Evolutionary conservation across 441 rosid species (phyloP).

Genomic region (Rhodomyrtus psidioides): DNA sequence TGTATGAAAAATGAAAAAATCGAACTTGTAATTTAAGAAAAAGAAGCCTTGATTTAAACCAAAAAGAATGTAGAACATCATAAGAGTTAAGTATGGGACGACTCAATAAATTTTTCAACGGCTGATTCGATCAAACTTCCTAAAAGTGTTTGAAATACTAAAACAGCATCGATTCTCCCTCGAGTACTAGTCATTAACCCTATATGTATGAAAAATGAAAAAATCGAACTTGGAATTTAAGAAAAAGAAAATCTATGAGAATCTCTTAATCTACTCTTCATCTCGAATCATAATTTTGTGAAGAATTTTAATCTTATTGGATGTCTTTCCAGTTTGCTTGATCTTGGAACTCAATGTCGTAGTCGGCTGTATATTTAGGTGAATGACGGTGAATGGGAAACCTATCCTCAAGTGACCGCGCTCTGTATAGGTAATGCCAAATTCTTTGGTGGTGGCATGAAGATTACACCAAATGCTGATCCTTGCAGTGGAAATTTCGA

Average conservation of each 20-base stretch:
- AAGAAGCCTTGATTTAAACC: too few species aligned
- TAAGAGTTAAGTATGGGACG: too few species aligned
- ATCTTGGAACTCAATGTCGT: not conserved
- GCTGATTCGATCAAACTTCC: too few species aligned
- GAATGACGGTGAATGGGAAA: slow-evolving; percentile 82
- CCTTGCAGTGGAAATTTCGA: slow-evolving; percentile 73
- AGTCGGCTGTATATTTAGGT: slow-evolving; percentile 25
- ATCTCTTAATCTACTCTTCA: not conserved
- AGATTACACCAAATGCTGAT: slow-evolving; percentile 85
- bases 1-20: too few species aligned
- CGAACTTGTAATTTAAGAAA: too few species aligned
- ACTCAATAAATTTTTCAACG: too few species aligned
- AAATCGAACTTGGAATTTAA: too few species aligned
- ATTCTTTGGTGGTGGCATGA: slow-evolving; percentile 98
- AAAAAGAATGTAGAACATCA: too few species aligned
- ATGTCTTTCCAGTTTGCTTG: not conserved
- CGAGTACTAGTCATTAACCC: too few species aligned
- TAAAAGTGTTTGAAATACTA: too few species aligned
- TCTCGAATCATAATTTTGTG: not conserved
- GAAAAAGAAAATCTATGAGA: not conserved
- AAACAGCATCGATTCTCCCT: too few species aligned
- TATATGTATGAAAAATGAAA: too few species aligned
- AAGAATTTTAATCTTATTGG: not conserved
- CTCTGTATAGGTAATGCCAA: slow-evolving; percentile 90
- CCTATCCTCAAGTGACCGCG: slow-evolving; percentile 69